phyloP scores from a whole-genome alignment of 345 rosid species.

The Litchi chinensis region DNA sequence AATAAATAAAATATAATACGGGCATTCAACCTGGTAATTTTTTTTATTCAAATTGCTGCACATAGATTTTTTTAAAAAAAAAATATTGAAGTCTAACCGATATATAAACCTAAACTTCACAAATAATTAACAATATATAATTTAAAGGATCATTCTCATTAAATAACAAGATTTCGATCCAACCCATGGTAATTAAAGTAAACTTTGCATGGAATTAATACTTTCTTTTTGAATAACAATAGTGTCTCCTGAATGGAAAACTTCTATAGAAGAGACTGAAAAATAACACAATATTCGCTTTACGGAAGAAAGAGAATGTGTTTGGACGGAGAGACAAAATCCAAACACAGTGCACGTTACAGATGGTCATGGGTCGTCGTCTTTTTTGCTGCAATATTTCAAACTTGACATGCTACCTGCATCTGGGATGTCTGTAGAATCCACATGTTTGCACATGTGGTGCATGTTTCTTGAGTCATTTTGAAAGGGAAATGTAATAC shows the following conservation, averaged over 20 bases:
- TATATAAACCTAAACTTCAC: too few relatives aligned
- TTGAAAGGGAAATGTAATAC: not conserved
- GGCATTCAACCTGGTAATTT: too few relatives aligned
- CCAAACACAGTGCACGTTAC: not conserved
- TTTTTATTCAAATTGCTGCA: too few relatives aligned
- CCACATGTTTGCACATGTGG: conserved; percentile 11
- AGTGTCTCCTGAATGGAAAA: not conserved
- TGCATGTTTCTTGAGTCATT: not conserved
- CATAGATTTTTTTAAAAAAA: too few relatives aligned
- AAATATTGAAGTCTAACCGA: too few relatives aligned
- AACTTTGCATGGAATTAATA: not conserved
- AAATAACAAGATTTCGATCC: too few relatives aligned
- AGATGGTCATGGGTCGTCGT: not conserved
- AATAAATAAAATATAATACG: too few relatives aligned
- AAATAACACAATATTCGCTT: too few relatives aligned
- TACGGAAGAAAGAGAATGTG: not conserved
- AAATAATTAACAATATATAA: too few relatives aligned
- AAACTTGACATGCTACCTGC: not conserved
- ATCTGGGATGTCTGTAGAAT: not conserved
- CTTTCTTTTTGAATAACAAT: not conserved
- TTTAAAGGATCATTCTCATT: too few relatives aligned
- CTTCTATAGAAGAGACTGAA: not conserved
- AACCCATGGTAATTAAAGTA: not conserved
- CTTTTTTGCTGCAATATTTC: conserved; percentile 2
- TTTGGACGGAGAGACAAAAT: conserved; percentile 7